Conservation (phyloP, 2,329 filamentous ascomycete species). For the Ophiostoma ips region DNA sequence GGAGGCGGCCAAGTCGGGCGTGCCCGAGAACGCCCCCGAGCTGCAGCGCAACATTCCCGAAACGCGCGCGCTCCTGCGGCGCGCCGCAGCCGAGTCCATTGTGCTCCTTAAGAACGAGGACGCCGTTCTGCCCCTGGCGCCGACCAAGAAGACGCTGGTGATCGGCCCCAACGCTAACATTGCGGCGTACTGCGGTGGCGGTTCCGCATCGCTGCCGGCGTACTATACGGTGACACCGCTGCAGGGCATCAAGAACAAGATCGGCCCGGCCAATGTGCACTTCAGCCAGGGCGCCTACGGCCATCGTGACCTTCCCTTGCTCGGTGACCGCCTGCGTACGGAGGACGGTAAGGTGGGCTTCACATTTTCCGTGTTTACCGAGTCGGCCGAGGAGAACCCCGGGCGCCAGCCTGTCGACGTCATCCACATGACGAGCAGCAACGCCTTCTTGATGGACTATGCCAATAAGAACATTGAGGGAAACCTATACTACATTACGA, state of each 20-base stretch:
- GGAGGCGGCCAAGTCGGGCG: background rate
- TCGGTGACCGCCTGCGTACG: constrained; percentile 7
- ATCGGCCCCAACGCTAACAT: constrained; percentile 37
- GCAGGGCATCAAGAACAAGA: constrained; percentile 24
- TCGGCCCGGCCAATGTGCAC: constrained; percentile 20
- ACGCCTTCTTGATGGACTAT: constrained; percentile 36
- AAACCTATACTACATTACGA: constrained; percentile 25
- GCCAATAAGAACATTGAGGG: constrained; percentile 22
- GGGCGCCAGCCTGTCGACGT: constrained; percentile 19
- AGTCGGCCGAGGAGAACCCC: constrained; percentile 3
- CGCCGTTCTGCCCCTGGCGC: constrained; percentile 33
- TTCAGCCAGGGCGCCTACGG: constrained; percentile 10
- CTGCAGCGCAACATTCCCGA: constrained; percentile 5
- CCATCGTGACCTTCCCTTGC: constrained; percentile 12
- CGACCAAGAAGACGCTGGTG: constrained; percentile 28
- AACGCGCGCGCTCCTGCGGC: constrained; percentile 8
- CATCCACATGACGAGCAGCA: constrained; percentile 28
- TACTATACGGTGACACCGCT: constrained; percentile 31
- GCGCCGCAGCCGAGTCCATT: constrained; percentile 9
- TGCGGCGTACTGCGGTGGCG: constrained; percentile 17
- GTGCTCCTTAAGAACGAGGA: constrained; percentile 34
- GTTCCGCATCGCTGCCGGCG: constrained; percentile 19
- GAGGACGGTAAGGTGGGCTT: constrained; percentile 9
- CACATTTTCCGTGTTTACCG: constrained; percentile 10
- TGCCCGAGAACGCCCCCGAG: constrained; percentile 9